phyloP scores from a whole-genome alignment of 2,329 filamentous ascomycete genomes.

The Coniella vitis region DNA sequence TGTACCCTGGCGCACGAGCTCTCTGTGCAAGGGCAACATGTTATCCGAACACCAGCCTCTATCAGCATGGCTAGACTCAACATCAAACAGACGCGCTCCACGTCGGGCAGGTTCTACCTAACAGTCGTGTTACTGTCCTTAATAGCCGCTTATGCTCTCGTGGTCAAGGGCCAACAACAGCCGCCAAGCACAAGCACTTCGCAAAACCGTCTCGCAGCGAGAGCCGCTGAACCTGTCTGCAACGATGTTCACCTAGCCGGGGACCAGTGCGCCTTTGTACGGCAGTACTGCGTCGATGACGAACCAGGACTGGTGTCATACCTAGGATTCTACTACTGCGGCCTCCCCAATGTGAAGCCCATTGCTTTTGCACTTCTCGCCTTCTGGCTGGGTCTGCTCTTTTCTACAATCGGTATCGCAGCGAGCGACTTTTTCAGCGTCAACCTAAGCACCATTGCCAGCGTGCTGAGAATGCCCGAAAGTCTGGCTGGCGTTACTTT shows the following conservation, averaged over 20 bases:
- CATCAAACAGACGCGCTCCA: constrained; percentile 30
- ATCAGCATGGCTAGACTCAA: constrained; percentile 23
- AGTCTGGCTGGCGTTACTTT: constrained; percentile 95
- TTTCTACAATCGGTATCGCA: constrained; percentile 94
- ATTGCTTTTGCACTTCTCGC: constrained; percentile 74
- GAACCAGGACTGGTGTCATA: constrained; percentile 88
- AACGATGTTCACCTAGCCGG: constrained; percentile 67
- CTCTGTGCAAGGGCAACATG: constrained; percentile 6
- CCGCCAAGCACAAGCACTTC: constrained; percentile 1
- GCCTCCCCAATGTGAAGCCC: constrained; percentile 58
- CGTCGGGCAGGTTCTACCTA: constrained; percentile 42
- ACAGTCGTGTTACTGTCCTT: constrained; percentile 40
- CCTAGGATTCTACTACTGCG: constrained; percentile 85
- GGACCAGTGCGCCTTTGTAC: constrained; percentile 85
- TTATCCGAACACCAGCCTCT: background rate
- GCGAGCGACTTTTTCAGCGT: constrained; percentile 98
- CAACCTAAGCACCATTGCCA: constrained; percentile 89
- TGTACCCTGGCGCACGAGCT: too few species aligned
- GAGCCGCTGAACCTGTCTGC: constrained; percentile 49
- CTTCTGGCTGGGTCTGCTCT: constrained; percentile 80
- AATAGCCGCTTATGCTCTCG: constrained; percentile 38
- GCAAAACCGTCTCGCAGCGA: constrained; percentile 13
- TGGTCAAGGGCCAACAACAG: constrained; percentile 19
- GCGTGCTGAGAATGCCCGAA: constrained; percentile 85
- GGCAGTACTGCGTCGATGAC: constrained; percentile 75